A percentile compares a stretch with the other conserved stretches of the same genome.
phyloP scores from a whole-genome alignment of 441 rosid species.

The Breynia disticha region DNA sequence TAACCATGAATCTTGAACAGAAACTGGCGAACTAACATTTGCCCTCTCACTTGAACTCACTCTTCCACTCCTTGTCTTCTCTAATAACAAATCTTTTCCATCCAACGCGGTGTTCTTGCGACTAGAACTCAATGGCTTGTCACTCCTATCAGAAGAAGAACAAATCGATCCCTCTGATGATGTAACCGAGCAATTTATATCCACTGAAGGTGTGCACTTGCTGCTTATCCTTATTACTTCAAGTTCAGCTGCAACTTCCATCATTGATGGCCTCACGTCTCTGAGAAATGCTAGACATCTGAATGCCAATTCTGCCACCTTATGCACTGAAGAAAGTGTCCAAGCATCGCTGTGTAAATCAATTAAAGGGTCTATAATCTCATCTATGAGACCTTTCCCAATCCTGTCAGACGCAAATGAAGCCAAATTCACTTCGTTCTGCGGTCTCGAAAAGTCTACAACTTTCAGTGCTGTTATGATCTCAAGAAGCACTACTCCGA shows the following conservation, averaged over 20 bases:
- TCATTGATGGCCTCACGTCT: conserved; percentile 83
- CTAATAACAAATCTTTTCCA: background rate
- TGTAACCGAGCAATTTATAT: conserved; percentile 3
- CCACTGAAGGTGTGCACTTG: conserved; percentile 18
- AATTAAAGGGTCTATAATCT: conserved; percentile 66
- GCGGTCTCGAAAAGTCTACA: conserved; percentile 64
- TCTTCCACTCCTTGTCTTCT: conserved; percentile 10
- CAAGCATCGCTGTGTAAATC: conserved; percentile 41
- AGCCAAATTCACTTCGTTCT: conserved; percentile 68
- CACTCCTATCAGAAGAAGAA: conserved; percentile 27
- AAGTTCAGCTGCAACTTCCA: conserved; percentile 70
- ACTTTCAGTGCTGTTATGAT: conserved; percentile 70
- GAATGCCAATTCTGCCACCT: conserved; percentile 72
- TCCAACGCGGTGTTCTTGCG: conserved; percentile 12
- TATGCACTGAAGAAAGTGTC: conserved; percentile 50
- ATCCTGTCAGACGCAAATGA: conserved; percentile 63
- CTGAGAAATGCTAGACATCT: conserved; percentile 74
- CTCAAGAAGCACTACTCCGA: conserved; percentile 83
- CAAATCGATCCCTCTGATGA: conserved; percentile 1
- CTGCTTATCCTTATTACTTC: conserved; percentile 38
- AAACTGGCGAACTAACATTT: conserved; percentile 29
- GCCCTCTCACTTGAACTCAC: conserved; percentile 18
- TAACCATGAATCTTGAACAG: conserved; percentile 33
- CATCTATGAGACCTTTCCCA: conserved; percentile 45
- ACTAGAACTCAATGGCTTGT: conserved; percentile 16